Percentiles rank a stretch among this genome's conserved stretches.
These are phyloP conservation scores for Ophiocordyceps robertsii DNA, from an alignment of 2,329 filamentous ascomycete species.

Conservation along the genomic window DNA sequence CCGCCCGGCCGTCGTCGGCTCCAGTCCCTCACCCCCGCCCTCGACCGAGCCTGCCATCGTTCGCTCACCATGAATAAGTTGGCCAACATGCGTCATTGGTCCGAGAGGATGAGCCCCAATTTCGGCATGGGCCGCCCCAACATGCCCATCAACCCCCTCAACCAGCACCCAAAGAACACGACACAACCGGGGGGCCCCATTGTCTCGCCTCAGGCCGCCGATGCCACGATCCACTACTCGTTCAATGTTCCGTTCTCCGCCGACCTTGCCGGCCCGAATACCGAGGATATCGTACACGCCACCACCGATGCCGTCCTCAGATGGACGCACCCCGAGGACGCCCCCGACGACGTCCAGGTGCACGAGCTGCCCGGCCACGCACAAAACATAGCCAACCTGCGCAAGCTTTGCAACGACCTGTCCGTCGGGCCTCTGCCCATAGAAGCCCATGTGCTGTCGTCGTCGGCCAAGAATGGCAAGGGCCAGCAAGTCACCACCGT, in stretches of 20 bases:
- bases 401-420: slow-evolving; percentile 69
- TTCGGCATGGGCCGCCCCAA: slow-evolving; percentile 51
- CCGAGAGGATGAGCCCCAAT: slow-evolving; percentile 55
- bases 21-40: neutral
- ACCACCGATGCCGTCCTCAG: slow-evolving; percentile 75
- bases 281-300: slow-evolving; percentile 88
- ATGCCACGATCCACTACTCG: slow-evolving; percentile 75
- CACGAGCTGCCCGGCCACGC: slow-evolving; percentile 87
- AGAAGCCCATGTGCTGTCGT: slow-evolving; percentile 73
- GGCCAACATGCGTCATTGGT: slow-evolving; percentile 60
- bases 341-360: slow-evolving; percentile 69
- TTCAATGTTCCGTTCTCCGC: slow-evolving; percentile 97
- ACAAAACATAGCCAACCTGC: slow-evolving; percentile 69
- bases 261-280: slow-evolving; percentile 81
- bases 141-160: slow-evolving; percentile 40
- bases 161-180: slow-evolving; percentile 43
- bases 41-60: slow-evolving; percentile 2
- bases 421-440: slow-evolving; percentile 57
- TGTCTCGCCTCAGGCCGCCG: slow-evolving; percentile 56
- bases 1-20: neutral
- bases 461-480: slow-evolving; percentile 59
- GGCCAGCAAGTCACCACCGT: slow-evolving; percentile 69
- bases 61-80: slow-evolving; percentile 52
- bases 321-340: slow-evolving; percentile 87
- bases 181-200: slow-evolving; percentile 39